phyloP scores from a whole-genome alignment of 2,329 filamentous ascomycete genomes.

The Clarireedia sp. region DNA sequence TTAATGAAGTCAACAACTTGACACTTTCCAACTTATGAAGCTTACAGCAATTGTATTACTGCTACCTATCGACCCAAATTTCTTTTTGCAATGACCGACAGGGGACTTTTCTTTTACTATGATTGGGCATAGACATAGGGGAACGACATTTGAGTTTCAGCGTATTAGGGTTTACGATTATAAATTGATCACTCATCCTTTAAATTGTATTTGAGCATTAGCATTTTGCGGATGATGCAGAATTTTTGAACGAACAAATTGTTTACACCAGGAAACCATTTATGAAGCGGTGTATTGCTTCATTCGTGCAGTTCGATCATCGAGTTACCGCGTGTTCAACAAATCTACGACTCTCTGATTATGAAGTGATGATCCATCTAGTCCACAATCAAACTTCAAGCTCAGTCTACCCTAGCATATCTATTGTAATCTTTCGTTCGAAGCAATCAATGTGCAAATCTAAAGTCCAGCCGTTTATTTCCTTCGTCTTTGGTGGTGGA shows the following conservation, averaged over 20 bases:
- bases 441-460: conserved; percentile 13
- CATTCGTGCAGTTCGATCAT: too few relatives aligned
- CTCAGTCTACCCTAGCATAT: too few relatives aligned
- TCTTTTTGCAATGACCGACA: not conserved
- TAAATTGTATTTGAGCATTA: conserved; percentile 8
- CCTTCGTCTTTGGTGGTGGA: conserved; percentile 34
- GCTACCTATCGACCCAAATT: conserved; percentile 3
- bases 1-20: not conserved
- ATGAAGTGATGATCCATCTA: too few relatives aligned
- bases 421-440: too few relatives aligned
- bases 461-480: conserved; percentile 31
- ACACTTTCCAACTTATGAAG: not conserved
- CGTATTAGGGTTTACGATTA: conserved; percentile 7
- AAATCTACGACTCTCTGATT: too few relatives aligned
- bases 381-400: too few relatives aligned
- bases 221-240: not conserved
- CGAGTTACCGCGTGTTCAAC: too few relatives aligned
- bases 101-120: conserved; percentile 6
- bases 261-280: not conserved
- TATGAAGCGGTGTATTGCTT: not conserved
- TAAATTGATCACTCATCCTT: not conserved
- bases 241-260: not conserved
- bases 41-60: conserved; percentile 10
- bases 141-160: not conserved
- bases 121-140: not conserved